These are phyloP conservation scores for Scenedesmus sp. DNA, from an alignment of 163 green algal species.

Conservation along the genomic window DNA sequence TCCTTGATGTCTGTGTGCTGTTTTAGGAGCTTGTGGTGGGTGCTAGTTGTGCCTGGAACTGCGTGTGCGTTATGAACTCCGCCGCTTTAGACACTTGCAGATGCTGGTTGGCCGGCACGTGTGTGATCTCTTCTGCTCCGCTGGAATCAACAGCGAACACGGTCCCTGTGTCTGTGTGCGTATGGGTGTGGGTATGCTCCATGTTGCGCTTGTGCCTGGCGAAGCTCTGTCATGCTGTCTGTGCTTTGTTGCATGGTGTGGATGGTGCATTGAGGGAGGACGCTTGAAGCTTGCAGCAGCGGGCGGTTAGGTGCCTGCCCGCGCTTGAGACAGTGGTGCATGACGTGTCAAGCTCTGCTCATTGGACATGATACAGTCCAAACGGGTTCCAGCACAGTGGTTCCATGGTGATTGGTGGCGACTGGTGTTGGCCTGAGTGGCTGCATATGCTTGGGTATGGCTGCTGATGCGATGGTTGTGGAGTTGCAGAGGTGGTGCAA, in stretches of 20 bases:
- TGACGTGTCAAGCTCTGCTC: not conserved
- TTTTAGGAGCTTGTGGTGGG: not conserved
- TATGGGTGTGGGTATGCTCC: not conserved
- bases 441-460: no score
- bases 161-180: not conserved
- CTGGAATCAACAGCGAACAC: not conserved
- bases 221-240: not conserved
- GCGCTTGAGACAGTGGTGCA: not conserved
- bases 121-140: conserved; percentile 2
- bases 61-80: not conserved
- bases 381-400: not conserved
- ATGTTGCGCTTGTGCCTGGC: not conserved
- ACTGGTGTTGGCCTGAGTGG: no score
- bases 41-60: not conserved
- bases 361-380: no score
- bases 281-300: not conserved
- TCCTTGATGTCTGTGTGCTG: not conserved
- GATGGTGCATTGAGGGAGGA: not conserved
- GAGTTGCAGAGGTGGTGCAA: no score
- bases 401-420: no score
- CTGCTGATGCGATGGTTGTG: no score
- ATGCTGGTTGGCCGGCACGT: not conserved
- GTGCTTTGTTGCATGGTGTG: not conserved
- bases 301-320: not conserved
- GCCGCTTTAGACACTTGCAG: not conserved